Evolutionary conservation across 257 asterid species (phyloP), one percentile per base, ranked within the genome.

Genomic region (Handroanthus guayacan): DNA sequence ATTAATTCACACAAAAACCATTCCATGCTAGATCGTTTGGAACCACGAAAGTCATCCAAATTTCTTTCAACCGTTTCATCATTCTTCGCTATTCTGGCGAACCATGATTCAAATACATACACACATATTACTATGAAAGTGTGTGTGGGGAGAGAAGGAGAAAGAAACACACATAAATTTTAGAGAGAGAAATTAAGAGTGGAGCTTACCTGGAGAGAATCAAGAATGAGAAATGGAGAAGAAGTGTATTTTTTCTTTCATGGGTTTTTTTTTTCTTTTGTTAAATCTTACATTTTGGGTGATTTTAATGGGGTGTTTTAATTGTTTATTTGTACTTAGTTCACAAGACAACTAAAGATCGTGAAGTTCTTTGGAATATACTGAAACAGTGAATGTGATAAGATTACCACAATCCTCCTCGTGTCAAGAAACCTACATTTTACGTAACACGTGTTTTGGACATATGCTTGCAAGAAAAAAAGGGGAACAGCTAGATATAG

Each of bases 321-420:
- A 60, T 51, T 65, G 67, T 58, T 62, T 12, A 34, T 16, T 3
- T 44, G 71, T 37, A 52, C 45, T 16, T 48, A 9, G 9, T 6
- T 44, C 13, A 37, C 36, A 75, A 72, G 74, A 72, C 62, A 79
- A 62, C 85, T 55, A 81, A 77, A 77, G 82, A 81, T 61, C 77
- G 80, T 77, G 85, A 80, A 65, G 4, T 72, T 70, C 58, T 41
- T 38, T 16, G 14, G 67, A 52, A 13, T 34, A 1, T 48, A 12
- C 9, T 12, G 13, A 3, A 47, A 36, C 20, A 44, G 36, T 50
- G 31, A 14, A 48, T 34, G 6, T 62, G 50, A 71, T 65, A 10
- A 18, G 55, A 52, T 54, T 37, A 54, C 37, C 16, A 71, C 6
- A 56, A 38, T 66, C 52, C 2, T 16, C 69, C 69, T 64, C 69